Conservation (phyloP, 2,329 filamentous ascomycete species). For the Claviceps sp. region DNA sequence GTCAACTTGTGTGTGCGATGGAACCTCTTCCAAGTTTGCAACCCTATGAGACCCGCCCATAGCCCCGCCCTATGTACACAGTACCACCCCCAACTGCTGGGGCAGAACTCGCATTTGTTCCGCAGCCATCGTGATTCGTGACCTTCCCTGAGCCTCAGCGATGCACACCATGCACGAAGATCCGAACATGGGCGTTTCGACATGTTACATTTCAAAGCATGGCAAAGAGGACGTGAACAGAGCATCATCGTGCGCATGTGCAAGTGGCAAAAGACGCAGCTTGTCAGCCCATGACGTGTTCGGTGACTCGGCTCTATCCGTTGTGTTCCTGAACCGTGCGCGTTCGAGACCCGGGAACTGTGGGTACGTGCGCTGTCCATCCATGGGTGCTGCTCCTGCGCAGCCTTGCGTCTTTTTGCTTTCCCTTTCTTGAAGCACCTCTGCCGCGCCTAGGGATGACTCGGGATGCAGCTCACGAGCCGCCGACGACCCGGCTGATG, state of each 20-base stretch:
- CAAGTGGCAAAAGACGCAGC: not conserved
- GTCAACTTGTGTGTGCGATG: too few species aligned
- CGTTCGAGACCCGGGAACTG: not conserved
- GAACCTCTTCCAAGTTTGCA: too few species aligned
- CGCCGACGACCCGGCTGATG: not conserved
- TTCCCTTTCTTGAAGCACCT: not conserved
- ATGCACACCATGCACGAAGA: too few species aligned
- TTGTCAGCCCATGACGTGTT: not conserved
- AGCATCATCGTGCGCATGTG: not conserved
- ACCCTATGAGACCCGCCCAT: too few species aligned
- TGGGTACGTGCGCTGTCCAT: not conserved
- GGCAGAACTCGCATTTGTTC: too few species aligned
- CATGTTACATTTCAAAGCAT: too few species aligned
- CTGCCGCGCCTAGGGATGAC: not conserved
- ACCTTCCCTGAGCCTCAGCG: too few species aligned
- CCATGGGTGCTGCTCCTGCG: not conserved
- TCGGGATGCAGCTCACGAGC: not conserved
- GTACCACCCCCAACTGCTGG: too few species aligned
- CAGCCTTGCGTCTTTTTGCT: not conserved
- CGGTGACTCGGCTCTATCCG: not conserved
- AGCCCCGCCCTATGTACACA: too few species aligned
- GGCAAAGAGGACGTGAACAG: too few species aligned
- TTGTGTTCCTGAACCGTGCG: not conserved
- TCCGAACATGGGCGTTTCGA: too few species aligned
- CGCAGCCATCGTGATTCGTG: too few species aligned